A percentile compares a stretch with the other conserved stretches of the same genome.
phyloP scores from a whole-genome alignment of 148 eudicot species.

The Spergularia bocconei region DNA sequence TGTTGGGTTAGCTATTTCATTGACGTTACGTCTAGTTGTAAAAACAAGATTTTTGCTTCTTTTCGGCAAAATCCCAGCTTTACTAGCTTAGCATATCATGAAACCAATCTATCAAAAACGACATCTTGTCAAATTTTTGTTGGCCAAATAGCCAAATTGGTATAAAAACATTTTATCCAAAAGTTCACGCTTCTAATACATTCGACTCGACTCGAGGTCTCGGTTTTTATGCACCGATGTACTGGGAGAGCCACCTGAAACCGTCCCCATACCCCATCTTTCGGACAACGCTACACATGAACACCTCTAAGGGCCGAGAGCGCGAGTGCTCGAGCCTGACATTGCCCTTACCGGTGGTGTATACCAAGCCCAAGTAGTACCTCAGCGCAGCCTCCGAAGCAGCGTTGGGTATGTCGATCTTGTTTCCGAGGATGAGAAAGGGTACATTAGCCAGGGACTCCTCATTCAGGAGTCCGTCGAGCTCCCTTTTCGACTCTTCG shows the following conservation, averaged over 20 bases:
- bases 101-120: too few relatives aligned
- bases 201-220: too few relatives aligned
- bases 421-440: constrained; percentile 48
- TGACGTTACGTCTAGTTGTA: too few relatives aligned
- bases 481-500: constrained; percentile 42
- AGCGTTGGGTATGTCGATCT: constrained; percentile 50
- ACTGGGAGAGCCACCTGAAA: constrained; percentile 46
- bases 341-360: constrained; percentile 52
- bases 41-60: too few relatives aligned
- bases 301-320: constrained; percentile 46
- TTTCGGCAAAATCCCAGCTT: too few relatives aligned
- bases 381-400: constrained; percentile 46
- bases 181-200: too few relatives aligned
- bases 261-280: constrained; percentile 58
- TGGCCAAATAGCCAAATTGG: too few relatives aligned
- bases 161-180: too few relatives aligned
- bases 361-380: constrained; percentile 30
- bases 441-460: constrained; percentile 38
- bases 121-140: too few relatives aligned
- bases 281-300: too few relatives aligned
- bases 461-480: constrained; percentile 42
- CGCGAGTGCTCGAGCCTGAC: constrained; percentile 29
- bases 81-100: too few relatives aligned
- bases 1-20: too few relatives aligned
- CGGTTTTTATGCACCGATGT: constrained; percentile 17